phyloP scores from a whole-genome alignment of 164 flowering plant genomes.

The Pachysandra terminalis region DNA sequence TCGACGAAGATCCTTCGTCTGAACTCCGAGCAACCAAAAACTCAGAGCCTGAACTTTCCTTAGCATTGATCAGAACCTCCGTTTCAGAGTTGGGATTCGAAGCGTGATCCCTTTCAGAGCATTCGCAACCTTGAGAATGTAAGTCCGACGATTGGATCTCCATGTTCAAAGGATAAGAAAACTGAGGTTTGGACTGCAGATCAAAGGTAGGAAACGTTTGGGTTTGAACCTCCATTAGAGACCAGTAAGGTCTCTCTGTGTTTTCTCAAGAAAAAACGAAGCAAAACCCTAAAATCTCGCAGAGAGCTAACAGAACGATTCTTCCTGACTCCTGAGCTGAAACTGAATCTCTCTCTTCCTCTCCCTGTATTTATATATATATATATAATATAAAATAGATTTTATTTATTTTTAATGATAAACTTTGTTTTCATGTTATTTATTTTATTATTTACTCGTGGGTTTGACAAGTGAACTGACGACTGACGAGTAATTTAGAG shows the following conservation, averaged over 20 bases:
- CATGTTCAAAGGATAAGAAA: neutral
- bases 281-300: neutral
- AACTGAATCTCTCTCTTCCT: too few relatives aligned
- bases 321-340: too few relatives aligned
- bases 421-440: too few relatives aligned
- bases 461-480: too few relatives aligned
- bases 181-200: neutral
- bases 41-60: neutral
- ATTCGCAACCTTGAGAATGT: too few relatives aligned
- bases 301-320: neutral
- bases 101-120: neutral
- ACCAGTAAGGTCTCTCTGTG: neutral
- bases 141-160: neutral
- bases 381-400: too few relatives aligned
- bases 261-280: neutral
- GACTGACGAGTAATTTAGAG: too few relatives aligned
- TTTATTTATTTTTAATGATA: too few relatives aligned
- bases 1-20: neutral
- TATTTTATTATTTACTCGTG: too few relatives aligned
- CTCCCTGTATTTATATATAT: too few relatives aligned
- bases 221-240: constrained; percentile 8
- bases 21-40: neutral
- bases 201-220: neutral
- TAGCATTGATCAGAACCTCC: neutral
- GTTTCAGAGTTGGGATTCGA: neutral